phyloP scores from a whole-genome alignment of 768 basidiomycete species.

The Coprinopsis marcescibilis region DNA sequence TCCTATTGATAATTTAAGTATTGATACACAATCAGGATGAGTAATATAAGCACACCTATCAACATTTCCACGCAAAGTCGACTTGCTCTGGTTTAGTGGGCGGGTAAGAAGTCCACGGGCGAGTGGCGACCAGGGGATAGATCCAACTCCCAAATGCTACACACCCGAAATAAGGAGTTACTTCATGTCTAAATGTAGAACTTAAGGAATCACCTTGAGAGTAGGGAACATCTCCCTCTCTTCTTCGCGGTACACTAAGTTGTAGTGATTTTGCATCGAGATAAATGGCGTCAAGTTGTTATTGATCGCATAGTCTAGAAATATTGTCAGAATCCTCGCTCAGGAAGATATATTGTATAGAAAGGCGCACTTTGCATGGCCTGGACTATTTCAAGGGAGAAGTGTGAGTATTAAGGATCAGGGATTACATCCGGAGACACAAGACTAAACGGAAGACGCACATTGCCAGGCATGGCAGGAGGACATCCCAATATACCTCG shows the following conservation, averaged over 20 bases:
- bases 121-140: slow-evolving; percentile 57
- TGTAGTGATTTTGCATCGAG: slow-evolving; percentile 66
- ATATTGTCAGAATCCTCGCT: not conserved
- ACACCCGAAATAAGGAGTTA: not conserved
- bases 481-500: slow-evolving; percentile 55
- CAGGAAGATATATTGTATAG: not conserved
- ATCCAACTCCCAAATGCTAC: slow-evolving; percentile 43
- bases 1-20: not conserved
- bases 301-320: slow-evolving; percentile 30
- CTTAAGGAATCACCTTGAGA: slow-evolving; percentile 31
- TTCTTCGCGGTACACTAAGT: slow-evolving; percentile 56
- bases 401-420: not conserved
- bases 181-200: slow-evolving; percentile 15
- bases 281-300: slow-evolving; percentile 56
- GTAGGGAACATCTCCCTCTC: slow-evolving; percentile 59
- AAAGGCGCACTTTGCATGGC: slow-evolving; percentile 48
- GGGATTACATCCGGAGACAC: not conserved
- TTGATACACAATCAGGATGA: not conserved
- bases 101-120: slow-evolving; percentile 49
- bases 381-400: slow-evolving; percentile 30
- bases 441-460: slow-evolving; percentile 18
- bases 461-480: slow-evolving; percentile 54
- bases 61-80: slow-evolving; percentile 33
- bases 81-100: slow-evolving; percentile 31
- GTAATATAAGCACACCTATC: slow-evolving; percentile 27